phyloP scores from a whole-genome alignment of 331 rosid species.

The Stylosanthes scabra region DNA sequence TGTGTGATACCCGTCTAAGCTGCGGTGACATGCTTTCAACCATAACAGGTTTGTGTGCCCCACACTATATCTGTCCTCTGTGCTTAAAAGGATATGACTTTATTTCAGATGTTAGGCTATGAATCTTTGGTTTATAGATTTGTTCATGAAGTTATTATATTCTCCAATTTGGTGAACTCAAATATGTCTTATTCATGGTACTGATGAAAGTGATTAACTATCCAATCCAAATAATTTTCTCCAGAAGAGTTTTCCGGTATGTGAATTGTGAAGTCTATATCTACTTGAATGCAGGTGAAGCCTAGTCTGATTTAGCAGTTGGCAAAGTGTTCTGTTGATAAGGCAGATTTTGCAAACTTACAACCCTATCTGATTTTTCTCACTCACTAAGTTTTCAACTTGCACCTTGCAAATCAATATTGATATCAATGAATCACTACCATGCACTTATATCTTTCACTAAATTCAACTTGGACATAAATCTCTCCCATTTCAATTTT shows the following conservation, averaged over 20 bases:
- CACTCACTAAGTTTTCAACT: neutral
- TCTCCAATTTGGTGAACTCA: conserved; percentile 27
- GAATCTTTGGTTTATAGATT: conserved; percentile 2
- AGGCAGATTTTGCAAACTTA: conserved; percentile 6
- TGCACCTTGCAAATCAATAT: conserved; percentile 3
- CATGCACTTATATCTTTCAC: neutral
- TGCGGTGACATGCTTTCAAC: conserved; percentile 78
- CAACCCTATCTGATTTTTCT: conserved; percentile 1
- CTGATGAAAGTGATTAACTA: conserved; percentile 10
- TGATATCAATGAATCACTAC: neutral
- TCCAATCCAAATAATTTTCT: conserved; percentile 23
- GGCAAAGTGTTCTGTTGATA: neutral
- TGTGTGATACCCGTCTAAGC: conserved; percentile 72
- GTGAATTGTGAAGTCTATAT: neutral
- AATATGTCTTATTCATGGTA: conserved; percentile 5
- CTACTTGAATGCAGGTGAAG: neutral
- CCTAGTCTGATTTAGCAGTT: neutral
- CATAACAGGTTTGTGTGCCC: conserved; percentile 72
- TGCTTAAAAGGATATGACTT: conserved; percentile 29
- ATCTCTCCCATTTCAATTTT: neutral
- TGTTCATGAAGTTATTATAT: neutral
- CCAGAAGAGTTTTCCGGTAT: conserved; percentile 3
- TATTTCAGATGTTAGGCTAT: conserved; percentile 22
- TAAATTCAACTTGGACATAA: neutral
- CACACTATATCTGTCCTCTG: conserved; percentile 19